phyloP scores from a whole-genome alignment of 176 grass and related monocot species.

The Musa itinerans region DNA sequence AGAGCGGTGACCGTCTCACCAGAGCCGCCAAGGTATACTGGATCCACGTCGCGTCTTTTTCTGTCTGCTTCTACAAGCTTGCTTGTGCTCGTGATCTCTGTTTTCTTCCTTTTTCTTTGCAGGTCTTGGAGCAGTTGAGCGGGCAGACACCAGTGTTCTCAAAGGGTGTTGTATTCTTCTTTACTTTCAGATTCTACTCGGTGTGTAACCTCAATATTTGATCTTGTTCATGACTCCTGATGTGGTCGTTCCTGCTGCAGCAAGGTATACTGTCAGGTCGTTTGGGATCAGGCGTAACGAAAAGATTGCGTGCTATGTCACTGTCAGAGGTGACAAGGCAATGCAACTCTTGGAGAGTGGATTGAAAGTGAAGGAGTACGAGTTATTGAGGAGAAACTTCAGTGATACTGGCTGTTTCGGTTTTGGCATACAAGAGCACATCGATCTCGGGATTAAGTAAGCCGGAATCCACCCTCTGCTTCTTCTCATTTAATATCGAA shows the following conservation, averaged over 20 bases:
- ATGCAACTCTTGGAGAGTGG: background rate
- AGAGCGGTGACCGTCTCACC: conserved; percentile 40
- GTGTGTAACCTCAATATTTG: background rate
- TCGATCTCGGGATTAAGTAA: background rate
- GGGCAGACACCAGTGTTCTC: conserved; percentile 9
- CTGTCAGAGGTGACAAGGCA: background rate
- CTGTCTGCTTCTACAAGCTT: background rate
- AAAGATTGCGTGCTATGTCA: conserved; percentile 1
- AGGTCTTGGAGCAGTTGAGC: conserved; percentile 26
- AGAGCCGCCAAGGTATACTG: conserved; percentile 19
- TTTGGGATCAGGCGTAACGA: background rate
- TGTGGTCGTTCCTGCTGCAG: background rate
- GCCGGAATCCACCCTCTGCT: background rate
- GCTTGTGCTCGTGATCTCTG: background rate
- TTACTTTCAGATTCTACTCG: background rate
- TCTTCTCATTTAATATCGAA: no score
- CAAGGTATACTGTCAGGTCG: background rate
- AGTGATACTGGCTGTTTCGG: background rate
- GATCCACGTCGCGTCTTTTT: background rate
- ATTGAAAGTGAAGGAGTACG: background rate
- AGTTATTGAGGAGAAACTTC: background rate
- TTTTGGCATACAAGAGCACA: background rate
- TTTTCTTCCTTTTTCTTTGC: conserved; percentile 9
- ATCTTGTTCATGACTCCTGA: background rate
- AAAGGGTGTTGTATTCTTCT: conserved; percentile 19